Evolutionary conservation across 1,284 basidiomycete genomes (phyloP), one percentile per base, ranked within the genome.

Genomic region (Tilletia walkeri): DNA sequence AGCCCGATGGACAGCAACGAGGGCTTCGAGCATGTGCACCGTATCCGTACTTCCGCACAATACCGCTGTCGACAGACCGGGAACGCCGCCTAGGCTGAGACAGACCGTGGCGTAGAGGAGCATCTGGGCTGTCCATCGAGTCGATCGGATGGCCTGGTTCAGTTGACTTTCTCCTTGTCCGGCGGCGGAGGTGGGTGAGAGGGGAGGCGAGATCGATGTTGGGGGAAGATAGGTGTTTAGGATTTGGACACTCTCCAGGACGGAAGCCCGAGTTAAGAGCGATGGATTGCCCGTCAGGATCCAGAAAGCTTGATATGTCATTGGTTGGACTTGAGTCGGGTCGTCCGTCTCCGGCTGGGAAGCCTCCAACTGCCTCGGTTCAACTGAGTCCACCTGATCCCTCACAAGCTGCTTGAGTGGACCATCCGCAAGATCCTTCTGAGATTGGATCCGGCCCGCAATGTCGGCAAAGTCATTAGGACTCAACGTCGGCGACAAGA

Each of bases 271-370:
- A 0, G 71, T 65, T 1, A 80, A 65, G 49, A 81, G 70, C 12
- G 73, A 69, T 16, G 74, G 75, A 65, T 82, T 82, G 24, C 81
- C 81, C 1, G 81, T 80, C 4, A 82, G 73, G n/a, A 71, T 75
- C 81, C 81, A 82, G 68, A 82, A 82, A 1, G 80, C 78, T 53
- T 82, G 81, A 63, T 82, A 82, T 1, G 73, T 73, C 0, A 81
- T 72, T 1, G 70, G 70, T 45, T 47, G 39, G 3, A 50, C 24
- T 4, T 34, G 39, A 2, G 34, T 45, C 36, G 72, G 69, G 16
- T 24, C 39, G 3, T 69, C 56, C 16, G 59, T 63, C 16, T 14
- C 38, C 14, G 30, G 59, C 16, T 63, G 36, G 2, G 12, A 4
- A 10, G 30, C 59, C 50, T 53, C 45, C 30, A 41, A 45, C 12